A percentile compares a stretch with the other conserved stretches of the same genome.
These are phyloP conservation scores for Cryomyces antarcticus DNA, from an alignment of 495 filamentous ascomycete species.

Conservation along the genomic window DNA sequence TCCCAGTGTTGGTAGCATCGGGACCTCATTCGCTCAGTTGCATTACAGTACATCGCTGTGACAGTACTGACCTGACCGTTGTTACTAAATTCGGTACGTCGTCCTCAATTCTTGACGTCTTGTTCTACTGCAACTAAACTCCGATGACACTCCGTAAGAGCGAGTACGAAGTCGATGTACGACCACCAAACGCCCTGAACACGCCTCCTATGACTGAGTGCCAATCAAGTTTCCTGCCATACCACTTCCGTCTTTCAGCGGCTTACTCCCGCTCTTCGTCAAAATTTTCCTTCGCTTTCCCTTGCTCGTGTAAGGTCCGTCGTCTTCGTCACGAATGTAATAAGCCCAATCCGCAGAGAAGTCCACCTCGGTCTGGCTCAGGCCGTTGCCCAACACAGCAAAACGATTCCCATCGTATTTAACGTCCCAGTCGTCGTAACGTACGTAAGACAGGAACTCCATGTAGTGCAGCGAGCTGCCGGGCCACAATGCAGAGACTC, in stretches of 20 bases:
- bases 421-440: constrained; percentile 21
- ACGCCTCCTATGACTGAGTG: no score
- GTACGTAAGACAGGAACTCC: constrained; percentile 11
- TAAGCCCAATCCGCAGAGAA: constrained; percentile 19
- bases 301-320: constrained; percentile 14
- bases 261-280: constrained; percentile 10
- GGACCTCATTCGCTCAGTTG: no score
- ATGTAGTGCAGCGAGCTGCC: constrained; percentile 16
- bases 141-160: background rate
- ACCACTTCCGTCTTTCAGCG: no score
- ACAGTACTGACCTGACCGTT: no score
- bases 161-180: no score
- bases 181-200: no score
- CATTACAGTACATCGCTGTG: no score
- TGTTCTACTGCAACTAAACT: no score
- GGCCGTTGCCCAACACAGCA: constrained; percentile 28
- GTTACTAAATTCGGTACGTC: no score
- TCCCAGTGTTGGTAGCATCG: no score
- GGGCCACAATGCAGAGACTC: constrained; percentile 10
- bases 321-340: constrained; percentile 23
- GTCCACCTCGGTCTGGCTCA: constrained; percentile 10
- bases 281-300: constrained; percentile 12
- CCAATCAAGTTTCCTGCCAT: no score
- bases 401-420: constrained; percentile 26
- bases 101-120: no score